phyloP scores from a whole-genome alignment of 768 basidiomycete species.

The Xerocomus brunneocitrinus region DNA sequence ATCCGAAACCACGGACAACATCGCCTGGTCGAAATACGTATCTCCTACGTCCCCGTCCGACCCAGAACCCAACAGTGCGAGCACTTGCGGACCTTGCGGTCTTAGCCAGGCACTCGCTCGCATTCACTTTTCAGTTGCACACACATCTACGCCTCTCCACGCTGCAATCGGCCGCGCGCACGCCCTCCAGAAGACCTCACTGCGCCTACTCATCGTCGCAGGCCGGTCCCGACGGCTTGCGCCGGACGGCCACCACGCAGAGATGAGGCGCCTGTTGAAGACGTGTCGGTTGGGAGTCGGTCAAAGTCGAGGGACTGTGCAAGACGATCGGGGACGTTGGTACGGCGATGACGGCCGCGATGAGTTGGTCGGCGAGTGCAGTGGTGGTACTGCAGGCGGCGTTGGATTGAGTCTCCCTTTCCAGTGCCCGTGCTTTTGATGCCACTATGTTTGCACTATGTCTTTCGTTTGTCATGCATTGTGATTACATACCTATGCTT shows the following conservation, averaged over 20 bases:
- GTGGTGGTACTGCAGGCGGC: slow-evolving; percentile 68
- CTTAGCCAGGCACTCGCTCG: slow-evolving; percentile 42
- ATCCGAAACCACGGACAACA: slow-evolving; percentile 80
- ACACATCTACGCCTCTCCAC: slow-evolving; percentile 57
- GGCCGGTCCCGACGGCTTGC: slow-evolving; percentile 73
- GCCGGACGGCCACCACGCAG: slow-evolving; percentile 62
- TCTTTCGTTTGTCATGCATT: too few relatives aligned
- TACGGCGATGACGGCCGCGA: slow-evolving; percentile 67
- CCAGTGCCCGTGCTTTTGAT: too few relatives aligned
- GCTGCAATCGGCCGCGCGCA: slow-evolving; percentile 44
- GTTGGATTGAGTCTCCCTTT: neutral
- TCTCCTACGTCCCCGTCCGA: slow-evolving; percentile 12
- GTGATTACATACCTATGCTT: too few relatives aligned
- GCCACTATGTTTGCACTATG: too few relatives aligned
- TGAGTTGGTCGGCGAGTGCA: slow-evolving; percentile 42
- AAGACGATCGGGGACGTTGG: slow-evolving; percentile 88
- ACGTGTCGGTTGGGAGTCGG: slow-evolving; percentile 24
- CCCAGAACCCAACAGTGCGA: too few relatives aligned
- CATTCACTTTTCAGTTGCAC: slow-evolving; percentile 56
- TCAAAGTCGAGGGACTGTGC: slow-evolving; percentile 38
- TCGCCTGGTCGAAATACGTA: slow-evolving; percentile 67
- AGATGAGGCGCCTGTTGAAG: slow-evolving; percentile 60
- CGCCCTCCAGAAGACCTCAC: slow-evolving; percentile 16
- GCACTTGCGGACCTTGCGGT: neutral
- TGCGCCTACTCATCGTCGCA: slow-evolving; percentile 55